Conservation (phyloP, 352 stramenopile species). For the Phytophthora lateralis region DNA sequence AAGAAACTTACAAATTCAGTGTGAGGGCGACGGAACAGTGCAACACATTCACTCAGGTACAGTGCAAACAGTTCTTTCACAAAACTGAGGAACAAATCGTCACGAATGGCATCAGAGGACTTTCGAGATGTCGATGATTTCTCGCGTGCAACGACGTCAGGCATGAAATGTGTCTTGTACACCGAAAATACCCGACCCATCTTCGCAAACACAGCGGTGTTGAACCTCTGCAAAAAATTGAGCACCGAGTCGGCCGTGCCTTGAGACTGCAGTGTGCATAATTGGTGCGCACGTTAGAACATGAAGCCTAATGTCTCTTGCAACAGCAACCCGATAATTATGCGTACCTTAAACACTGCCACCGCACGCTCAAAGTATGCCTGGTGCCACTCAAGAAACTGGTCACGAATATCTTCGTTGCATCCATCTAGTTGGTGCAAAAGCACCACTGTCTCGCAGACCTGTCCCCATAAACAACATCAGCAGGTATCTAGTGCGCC, state of each 20-base stretch:
- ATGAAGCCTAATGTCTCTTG: background rate
- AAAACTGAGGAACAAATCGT: constrained; percentile 76
- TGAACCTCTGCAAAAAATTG: constrained; percentile 60
- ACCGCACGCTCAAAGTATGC: constrained; percentile 66
- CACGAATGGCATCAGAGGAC: constrained; percentile 50
- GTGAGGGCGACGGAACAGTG: constrained; percentile 61
- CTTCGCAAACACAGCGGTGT: constrained; percentile 52
- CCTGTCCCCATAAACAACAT: constrained; percentile 25
- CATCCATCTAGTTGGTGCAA: constrained; percentile 71
- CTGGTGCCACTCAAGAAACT: constrained; percentile 88
- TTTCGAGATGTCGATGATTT: constrained; percentile 39
- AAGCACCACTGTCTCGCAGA: constrained; percentile 68
- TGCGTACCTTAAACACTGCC: constrained; percentile 52
- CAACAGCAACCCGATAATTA: background rate
- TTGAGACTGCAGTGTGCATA: constrained; percentile 20
- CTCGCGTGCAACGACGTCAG: constrained; percentile 48
- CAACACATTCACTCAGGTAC: constrained; percentile 56
- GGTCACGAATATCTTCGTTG: constrained; percentile 77
- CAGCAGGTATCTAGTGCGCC: background rate
- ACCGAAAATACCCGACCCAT: constrained; percentile 65
- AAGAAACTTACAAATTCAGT: constrained; percentile 58
- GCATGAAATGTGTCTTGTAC: constrained; percentile 72
- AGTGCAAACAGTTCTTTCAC: constrained; percentile 68
- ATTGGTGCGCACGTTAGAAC: background rate
- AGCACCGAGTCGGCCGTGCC: constrained; percentile 53